Conservation (phyloP, 2,329 filamentous ascomycete genomes). For the Byssochlamys sp. region DNA sequence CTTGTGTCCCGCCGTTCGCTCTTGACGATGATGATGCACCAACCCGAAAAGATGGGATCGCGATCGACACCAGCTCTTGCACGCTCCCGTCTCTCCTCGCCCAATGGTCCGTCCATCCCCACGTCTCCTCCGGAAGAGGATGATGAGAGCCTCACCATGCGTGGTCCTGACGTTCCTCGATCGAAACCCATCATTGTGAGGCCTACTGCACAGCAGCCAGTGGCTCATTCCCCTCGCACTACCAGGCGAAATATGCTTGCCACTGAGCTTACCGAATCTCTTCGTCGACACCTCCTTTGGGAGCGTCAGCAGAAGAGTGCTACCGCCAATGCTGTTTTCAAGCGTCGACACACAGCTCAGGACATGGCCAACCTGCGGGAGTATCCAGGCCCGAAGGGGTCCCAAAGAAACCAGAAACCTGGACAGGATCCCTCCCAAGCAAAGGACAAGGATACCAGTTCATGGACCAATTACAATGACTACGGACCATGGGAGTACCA, state of each 20-base stretch:
- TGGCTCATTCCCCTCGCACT: conserved; percentile 78
- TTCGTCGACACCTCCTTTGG: conserved; percentile 84
- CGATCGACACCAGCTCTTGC: conserved; percentile 36
- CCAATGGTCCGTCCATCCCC: conserved; percentile 56
- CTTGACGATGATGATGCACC: conserved; percentile 78
- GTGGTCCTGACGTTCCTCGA: conserved; percentile 54
- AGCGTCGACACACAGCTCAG: conserved; percentile 80
- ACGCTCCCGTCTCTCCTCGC: conserved; percentile 55
- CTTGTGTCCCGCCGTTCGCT: conserved; percentile 78
- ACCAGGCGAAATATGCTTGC: conserved; percentile 92
- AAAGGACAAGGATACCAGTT: conserved; percentile 52
- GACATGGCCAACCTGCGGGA: conserved; percentile 82
- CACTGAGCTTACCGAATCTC: conserved; percentile 84
- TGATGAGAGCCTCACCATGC: conserved; percentile 53
- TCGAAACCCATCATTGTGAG: conserved; percentile 74
- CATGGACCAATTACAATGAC: conserved; percentile 79
- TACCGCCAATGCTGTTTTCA: conserved; percentile 76
- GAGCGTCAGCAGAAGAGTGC: conserved; percentile 90
- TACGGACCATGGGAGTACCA: conserved; percentile 78
- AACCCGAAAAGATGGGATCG: conserved; percentile 64
- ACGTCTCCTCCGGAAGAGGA: conserved; percentile 50
- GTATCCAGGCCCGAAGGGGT: conserved; percentile 56
- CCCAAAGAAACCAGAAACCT: conserved; percentile 13
- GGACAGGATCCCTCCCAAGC: conserved; percentile 24
- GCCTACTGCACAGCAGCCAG: conserved; percentile 58